Conservation (phyloP, 768 basidiomycete species). For the Rossbeevera mucosa region DNA sequence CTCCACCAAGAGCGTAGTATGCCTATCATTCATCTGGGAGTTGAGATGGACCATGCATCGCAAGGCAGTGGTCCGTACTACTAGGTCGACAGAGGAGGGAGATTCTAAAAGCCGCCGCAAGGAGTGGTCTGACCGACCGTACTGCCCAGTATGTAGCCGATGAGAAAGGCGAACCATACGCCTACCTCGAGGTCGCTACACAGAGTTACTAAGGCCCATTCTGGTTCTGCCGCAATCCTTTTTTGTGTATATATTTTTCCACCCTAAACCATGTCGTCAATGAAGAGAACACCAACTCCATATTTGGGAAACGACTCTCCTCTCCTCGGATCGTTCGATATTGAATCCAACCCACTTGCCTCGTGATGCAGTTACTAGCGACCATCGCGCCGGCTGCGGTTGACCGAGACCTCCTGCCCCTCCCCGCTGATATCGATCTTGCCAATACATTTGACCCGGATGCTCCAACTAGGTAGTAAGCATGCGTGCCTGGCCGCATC, state of each 20-base stretch:
- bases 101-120: neutral
- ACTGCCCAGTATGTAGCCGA: neutral
- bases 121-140: neutral
- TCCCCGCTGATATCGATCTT: neutral
- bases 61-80: neutral
- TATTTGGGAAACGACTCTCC: no score
- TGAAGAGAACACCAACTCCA: no score
- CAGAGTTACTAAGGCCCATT: no score
- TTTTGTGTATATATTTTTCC: neutral
- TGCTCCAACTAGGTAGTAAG: neutral
- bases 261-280: no score
- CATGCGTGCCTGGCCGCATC: neutral
- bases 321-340: no score
- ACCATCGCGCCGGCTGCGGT: no score
- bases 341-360: no score
- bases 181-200: neutral
- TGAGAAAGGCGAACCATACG: neutral
- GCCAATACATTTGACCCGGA: neutral
- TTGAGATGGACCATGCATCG: neutral
- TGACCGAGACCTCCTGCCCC: neutral
- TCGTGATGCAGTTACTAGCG: no score
- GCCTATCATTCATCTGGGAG: neutral
- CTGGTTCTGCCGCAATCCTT: neutral
- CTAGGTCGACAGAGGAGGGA: neutral
- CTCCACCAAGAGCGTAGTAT: neutral